These are phyloP conservation scores for Botrytis paeoniae DNA, from an alignment of 2,329 filamentous ascomycete genomes.

Conservation along the genomic window DNA sequence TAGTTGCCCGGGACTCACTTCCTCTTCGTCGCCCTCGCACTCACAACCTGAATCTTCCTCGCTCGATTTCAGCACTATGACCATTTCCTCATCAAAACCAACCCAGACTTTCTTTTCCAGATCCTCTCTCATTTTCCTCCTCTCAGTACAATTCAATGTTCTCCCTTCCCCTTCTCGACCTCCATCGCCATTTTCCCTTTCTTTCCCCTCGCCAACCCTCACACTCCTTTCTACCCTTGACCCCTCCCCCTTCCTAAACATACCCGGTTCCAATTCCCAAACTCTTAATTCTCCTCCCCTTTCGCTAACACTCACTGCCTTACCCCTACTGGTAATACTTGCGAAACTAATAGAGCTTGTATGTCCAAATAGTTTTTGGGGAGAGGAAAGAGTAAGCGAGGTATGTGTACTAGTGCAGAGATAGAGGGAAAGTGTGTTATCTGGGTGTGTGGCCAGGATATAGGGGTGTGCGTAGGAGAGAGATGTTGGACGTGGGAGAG, in stretches of 20 bases:
- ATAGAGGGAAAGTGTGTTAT: slow-evolving; percentile 70
- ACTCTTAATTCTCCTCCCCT: slow-evolving; percentile 14
- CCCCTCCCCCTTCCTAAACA: slow-evolving; percentile 29
- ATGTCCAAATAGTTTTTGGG: slow-evolving; percentile 67
- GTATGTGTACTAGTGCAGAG: slow-evolving; percentile 60
- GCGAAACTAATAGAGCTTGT: slow-evolving; percentile 67
- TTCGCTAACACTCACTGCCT: slow-evolving; percentile 56
- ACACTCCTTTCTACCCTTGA: slow-evolving; percentile 25
- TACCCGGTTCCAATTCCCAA: slow-evolving; percentile 33
- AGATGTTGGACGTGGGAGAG: slow-evolving; percentile 27
- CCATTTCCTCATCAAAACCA: slow-evolving; percentile 70
- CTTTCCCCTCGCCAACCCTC: slow-evolving; percentile 17
- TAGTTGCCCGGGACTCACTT: no score
- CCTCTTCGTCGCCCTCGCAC: not conserved
- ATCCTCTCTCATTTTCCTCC: slow-evolving; percentile 4
- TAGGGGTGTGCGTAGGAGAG: slow-evolving; percentile 60
- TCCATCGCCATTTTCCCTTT: slow-evolving; percentile 38
- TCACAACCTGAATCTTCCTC: not conserved
- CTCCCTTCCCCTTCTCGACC: slow-evolving; percentile 48
- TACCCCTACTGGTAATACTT: slow-evolving; percentile 65
- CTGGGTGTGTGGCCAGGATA: slow-evolving; percentile 63
- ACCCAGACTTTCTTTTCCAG: slow-evolving; percentile 50
- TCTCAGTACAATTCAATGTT: slow-evolving; percentile 24
- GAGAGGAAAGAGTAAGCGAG: slow-evolving; percentile 55
- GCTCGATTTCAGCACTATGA: slow-evolving; percentile 55